These are phyloP conservation scores for Vanrija sp. DNA, from an alignment of 1,284 basidiomycete genomes.

Conservation along the genomic window DNA sequence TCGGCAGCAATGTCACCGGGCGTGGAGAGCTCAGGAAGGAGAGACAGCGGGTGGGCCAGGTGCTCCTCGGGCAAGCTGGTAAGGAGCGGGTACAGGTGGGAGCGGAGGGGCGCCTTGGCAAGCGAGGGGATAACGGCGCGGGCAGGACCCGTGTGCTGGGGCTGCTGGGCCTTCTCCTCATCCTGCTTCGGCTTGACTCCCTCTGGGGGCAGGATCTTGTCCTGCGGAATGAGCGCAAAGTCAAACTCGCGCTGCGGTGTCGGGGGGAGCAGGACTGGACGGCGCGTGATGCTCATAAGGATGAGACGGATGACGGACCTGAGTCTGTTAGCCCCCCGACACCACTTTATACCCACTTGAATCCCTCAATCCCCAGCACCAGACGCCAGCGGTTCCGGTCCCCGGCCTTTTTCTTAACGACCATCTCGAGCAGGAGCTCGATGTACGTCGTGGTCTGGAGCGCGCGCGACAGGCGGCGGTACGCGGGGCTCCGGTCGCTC, in stretches of 20 bases:
- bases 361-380: slow-evolving; percentile 65
- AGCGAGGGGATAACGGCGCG: slow-evolving; percentile 39
- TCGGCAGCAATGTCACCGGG: slow-evolving; percentile 33
- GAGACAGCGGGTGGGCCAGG: slow-evolving; percentile 30
- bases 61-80: slow-evolving; percentile 35
- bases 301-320: slow-evolving; percentile 70
- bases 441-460: slow-evolving; percentile 72
- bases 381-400: slow-evolving; percentile 64
- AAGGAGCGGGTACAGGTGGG: slow-evolving; percentile 44
- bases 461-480: slow-evolving; percentile 69
- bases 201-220: slow-evolving; percentile 5
- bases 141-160: slow-evolving; percentile 45
- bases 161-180: background rate
- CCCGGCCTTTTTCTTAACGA: slow-evolving; percentile 59
- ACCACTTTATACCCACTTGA: slow-evolving; percentile 62
- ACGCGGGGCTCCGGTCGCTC: slow-evolving; percentile 62
- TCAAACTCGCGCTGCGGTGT: slow-evolving; percentile 83
- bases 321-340: background rate
- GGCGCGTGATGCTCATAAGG: slow-evolving; percentile 65
- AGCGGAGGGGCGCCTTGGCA: slow-evolving; percentile 57
- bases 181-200: background rate
- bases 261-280: slow-evolving; percentile 68
- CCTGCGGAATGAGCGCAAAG: slow-evolving; percentile 58
- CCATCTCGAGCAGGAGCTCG: slow-evolving; percentile 82
- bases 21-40: slow-evolving; percentile 32